Evolutionary conservation across 2,329 filamentous ascomycete species (phyloP), one percentile per base, ranked within the genome.

Genomic region (Monilinia laxa): DNA sequence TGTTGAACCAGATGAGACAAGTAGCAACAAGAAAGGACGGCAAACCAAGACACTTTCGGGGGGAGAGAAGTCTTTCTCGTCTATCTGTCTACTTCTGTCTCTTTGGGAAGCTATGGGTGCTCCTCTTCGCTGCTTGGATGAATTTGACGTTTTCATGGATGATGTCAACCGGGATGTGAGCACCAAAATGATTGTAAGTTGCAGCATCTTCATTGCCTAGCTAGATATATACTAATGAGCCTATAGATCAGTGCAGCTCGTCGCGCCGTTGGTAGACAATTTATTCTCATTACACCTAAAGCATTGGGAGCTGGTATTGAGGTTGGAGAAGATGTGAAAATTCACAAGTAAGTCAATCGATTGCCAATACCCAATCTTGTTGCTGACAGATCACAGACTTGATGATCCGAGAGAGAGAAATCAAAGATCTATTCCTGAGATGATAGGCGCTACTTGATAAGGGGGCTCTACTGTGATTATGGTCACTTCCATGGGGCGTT

Each of bases 141-240:
- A 99, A 79, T 99, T 98, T 76, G 95, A 99, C 77, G 95, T 99
- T 42, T 99, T 97, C 82, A 99, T 99, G 95, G 95, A 99, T 79
- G 92, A 90, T 72, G 92, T 98, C 68, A 99, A 99, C 78, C 88
- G 95, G 68, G 92, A 91, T 66, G 91, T 96, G 72, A 96, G 92
- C 76, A 97, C 96, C 73, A 90, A 91, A 70, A 92, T 99, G 90
- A 90, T 99, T 78, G 90, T 92, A 80, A 81, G 88, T 83, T 47
- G 28, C 10, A 25, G 31, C 9, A 51, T 6, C 2, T 10, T 40
- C 58, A 12, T 9, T 12, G 18, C 45, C 20, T 4, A 12, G 12
- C 35, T 23, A 9, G 6, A 23, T 23, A 38, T 38, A 38, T 52
- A 49, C 45, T 62, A 52, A 62, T 25, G 28, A 68, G 49, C 38